Base-by-base conservation (phyloP, 305 asterid genomes). In the Solanum hybrid region DNA sequence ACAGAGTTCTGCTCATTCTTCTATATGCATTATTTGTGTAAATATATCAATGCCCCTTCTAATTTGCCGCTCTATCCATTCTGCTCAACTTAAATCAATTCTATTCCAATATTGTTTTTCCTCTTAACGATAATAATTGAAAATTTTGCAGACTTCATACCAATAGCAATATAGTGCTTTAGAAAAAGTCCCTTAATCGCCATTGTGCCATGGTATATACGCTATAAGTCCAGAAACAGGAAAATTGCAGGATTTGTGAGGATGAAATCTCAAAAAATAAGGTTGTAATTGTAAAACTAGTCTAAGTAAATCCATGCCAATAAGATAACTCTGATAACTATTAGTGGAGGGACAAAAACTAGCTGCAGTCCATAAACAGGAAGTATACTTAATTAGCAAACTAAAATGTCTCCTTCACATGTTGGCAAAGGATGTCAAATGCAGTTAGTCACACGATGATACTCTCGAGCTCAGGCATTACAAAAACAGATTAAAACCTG, bases 391-490 rank as follows among this genome's bases (percentile, higher is more conserved):
- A 27, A 60, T 88, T 66, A 26, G 75, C 56, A 66, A 22, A 88
- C 88, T 88, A 69, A 76, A 81, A 56, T 85, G 77, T 85, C 7
- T 56, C 88, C 77, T 85, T 17, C 77, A 32, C 76, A 56, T 56
- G 45, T 85, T 56, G 88, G 88, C 88, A 32, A 78, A 82, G 79
- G 75, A 78, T 64, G 87, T 60, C 36, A 27, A 88, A 92, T 88
- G 94, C 91, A 90, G 89, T 92, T 91, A 92, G 93, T 88, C 92
- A 92, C 95, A 92, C 91, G 91, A 92, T 77, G 91, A 92, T 89
- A 94, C 92, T 90, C 92, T 89, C 88, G 90, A 93, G 92, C 92
- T 89, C 88, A 81, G 89, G 86, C 87, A 90, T 89, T 88, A 90
- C 92, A 92, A 80, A 91, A 89, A 88, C 87, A 93, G 76, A 85